Evolutionary conservation across 2,329 filamentous ascomycete genomes (phyloP), one percentile per base, ranked within the genome.

Genomic region (Alternaria triticimaculans): DNA sequence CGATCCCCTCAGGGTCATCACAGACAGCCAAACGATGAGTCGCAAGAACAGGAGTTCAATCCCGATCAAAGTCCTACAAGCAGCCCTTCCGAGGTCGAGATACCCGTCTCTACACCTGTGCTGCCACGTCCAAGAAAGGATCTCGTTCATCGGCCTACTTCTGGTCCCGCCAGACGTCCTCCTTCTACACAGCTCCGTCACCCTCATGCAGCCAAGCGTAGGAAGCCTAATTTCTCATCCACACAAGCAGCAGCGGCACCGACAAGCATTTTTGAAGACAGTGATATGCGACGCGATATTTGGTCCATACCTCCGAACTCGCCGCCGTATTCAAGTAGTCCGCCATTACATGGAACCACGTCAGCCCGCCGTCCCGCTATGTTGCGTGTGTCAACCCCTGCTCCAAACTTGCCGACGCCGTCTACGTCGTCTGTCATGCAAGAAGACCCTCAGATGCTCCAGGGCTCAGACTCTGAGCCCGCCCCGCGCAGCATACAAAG

Each of bases 241-340:
- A 68, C 63, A n/a, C 70, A 72, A 37, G 23, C 53, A 28, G 43
- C 41, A 9, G 48, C 50, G 9, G 57, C 48, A 55, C 53, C 63
- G 14, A 64, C 60, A 48, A 66, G 64, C 23, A 62, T 65, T 15
- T 65, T 62, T 21, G 63, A 68, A 10, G 50, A 51, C 14, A 15
- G 55, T 20, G 28, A 21, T 9, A 14, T 62, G 55, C 63, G 26
- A 55, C 57, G 55, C 28, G 75, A 80, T 45, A 71, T 78, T 3
- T 82, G 77, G 70, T 72, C 77, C 3, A 68, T 82, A n/a, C 81
- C 82, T 20, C 81, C 81, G 10, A 76, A 78, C n/a, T 83, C 82
- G 10, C 82, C 82, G 30, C 81, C 81, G 15, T 68, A 75, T 46
- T 79, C 77, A 5, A 76, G 76, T 49, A 79, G 75, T 54, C 77